phyloP scores from a whole-genome alignment of 495 filamentous ascomycete genomes.

The Umbilicaria muhlenbergii region DNA sequence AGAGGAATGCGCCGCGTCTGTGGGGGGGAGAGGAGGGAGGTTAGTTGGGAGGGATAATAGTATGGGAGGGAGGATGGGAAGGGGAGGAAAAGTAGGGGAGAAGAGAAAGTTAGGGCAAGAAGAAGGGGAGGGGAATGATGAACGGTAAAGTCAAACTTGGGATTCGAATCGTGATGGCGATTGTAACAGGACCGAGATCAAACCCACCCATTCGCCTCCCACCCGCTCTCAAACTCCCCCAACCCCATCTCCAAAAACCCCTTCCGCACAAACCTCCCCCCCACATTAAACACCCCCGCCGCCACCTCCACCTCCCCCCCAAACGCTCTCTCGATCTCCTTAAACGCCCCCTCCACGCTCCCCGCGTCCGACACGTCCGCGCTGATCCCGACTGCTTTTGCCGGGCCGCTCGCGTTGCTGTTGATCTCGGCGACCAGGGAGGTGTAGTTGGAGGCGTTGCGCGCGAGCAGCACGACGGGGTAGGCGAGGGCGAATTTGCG shows the following conservation, averaged over 20 bases:
- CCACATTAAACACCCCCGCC: slow-evolving; percentile 76
- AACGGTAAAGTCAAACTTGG: no score
- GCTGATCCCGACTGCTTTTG: slow-evolving; percentile 60
- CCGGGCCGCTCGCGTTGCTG: slow-evolving; percentile 36
- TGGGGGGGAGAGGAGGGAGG: neutral
- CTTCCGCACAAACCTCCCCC: slow-evolving; percentile 52
- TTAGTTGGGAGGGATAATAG: neutral
- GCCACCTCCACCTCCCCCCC: slow-evolving; percentile 31
- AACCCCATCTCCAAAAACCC: slow-evolving; percentile 63
- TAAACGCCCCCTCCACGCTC: slow-evolving; percentile 51
- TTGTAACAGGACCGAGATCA: no score
- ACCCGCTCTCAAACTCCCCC: slow-evolving; percentile 44
- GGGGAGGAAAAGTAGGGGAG: neutral
- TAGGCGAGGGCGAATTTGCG: slow-evolving; percentile 55
- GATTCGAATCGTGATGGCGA: no score
- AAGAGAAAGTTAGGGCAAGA: neutral
- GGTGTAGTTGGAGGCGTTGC: slow-evolving; percentile 50
- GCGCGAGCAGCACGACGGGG: slow-evolving; percentile 60
- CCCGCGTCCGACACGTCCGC: slow-evolving; percentile 51
- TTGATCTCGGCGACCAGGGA: slow-evolving; percentile 62
- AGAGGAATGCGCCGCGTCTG: slow-evolving; percentile 51
- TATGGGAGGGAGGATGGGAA: neutral
- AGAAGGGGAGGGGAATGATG: neutral
- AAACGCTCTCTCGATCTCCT: slow-evolving; percentile 43
- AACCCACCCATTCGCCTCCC: slow-evolving; percentile 48